A percentile compares a stretch with the other conserved stretches of the same genome.
Conservation (phyloP, 257 asterid genomes). For the Solanum etuberosum region DNA sequence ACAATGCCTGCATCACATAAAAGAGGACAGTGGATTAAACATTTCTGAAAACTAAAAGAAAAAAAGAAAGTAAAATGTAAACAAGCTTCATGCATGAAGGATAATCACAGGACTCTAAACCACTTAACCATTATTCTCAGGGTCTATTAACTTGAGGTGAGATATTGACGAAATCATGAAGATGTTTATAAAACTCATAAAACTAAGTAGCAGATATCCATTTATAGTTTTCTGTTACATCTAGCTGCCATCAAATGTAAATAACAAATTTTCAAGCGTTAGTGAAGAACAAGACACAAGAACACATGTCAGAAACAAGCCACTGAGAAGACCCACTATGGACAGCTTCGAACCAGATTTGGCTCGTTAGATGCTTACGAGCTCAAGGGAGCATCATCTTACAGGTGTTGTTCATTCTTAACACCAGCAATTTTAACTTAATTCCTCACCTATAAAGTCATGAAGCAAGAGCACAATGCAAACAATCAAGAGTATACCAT, state of each 20-base stretch:
- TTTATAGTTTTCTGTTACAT: background rate
- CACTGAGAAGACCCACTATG: background rate
- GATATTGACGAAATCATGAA: background rate
- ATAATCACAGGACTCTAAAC: background rate
- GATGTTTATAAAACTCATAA: background rate
- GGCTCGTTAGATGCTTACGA: background rate
- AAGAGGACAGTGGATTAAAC: background rate
- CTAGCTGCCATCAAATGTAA: background rate
- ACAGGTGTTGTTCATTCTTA: background rate
- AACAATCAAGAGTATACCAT: background rate
- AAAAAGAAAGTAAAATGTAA: background rate
- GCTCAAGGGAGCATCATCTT: background rate
- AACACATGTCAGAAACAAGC: background rate
- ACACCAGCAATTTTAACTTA: background rate
- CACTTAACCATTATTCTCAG: background rate
- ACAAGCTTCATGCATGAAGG: background rate
- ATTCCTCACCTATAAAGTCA: background rate
- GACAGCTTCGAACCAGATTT: background rate
- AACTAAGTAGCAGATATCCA: background rate
- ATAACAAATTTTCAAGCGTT: background rate
- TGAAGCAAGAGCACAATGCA: background rate
- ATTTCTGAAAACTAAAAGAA: background rate
- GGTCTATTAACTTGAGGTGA: background rate
- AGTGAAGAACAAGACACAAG: background rate
- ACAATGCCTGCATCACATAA: slow-evolving; percentile 3